phyloP scores from a whole-genome alignment of 768 basidiomycete species.

The Mycena floridula region DNA sequence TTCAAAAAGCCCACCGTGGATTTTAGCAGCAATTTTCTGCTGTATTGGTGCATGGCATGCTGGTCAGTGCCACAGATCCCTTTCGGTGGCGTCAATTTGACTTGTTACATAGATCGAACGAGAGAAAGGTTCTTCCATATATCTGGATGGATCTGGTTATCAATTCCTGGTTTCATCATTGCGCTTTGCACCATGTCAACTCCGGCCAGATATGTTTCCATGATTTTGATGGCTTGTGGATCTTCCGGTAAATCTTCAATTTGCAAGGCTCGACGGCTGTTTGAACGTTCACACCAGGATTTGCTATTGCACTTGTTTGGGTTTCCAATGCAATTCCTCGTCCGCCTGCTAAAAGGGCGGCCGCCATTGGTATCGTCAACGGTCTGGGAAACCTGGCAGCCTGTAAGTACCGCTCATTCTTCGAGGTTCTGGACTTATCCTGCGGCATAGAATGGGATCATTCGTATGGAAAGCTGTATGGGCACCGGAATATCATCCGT shows the following conservation, averaged over 20 bases:
- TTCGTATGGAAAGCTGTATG: slow-evolving; percentile 32
- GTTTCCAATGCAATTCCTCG: slow-evolving; percentile 37
- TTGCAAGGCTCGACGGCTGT: background rate
- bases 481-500: slow-evolving; percentile 37
- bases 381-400: slow-evolving; percentile 38
- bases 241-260: slow-evolving; percentile 32
- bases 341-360: slow-evolving; percentile 35
- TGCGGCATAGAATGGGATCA: slow-evolving; percentile 28
- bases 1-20: slow-evolving; percentile 51
- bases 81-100: background rate
- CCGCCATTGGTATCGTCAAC: slow-evolving; percentile 39
- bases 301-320: slow-evolving; percentile 41
- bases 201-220: slow-evolving; percentile 50
- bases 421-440: background rate
- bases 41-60: slow-evolving; percentile 51
- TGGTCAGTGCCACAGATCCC: slow-evolving; percentile 15
- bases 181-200: slow-evolving; percentile 45
- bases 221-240: slow-evolving; percentile 61
- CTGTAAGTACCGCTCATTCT: slow-evolving; percentile 18
- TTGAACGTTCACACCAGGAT: slow-evolving; percentile 22
- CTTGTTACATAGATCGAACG: slow-evolving; percentile 34
- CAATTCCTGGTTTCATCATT: slow-evolving; percentile 57
- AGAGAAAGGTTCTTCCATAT: slow-evolving; percentile 65
- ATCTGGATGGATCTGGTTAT: slow-evolving; percentile 50
- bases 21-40: slow-evolving; percentile 44